Evolutionary conservation across 225 moss, liverwort and hornwort species (phyloP).

Genomic region (Pseudisothecium myosuroides): DNA sequence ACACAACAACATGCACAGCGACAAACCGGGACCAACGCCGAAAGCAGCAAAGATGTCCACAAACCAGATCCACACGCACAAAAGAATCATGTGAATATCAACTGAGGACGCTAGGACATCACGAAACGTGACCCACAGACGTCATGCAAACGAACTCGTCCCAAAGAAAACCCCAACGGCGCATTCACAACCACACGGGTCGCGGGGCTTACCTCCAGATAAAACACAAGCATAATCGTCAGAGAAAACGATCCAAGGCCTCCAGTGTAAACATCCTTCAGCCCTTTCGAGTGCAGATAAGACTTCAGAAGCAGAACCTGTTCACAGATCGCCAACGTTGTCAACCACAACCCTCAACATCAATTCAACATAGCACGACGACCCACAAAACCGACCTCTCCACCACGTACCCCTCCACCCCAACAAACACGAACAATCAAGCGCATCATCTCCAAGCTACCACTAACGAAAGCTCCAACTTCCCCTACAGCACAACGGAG

Average conservation of each 20-base stretch:
- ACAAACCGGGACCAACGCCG: background rate
- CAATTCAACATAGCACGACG: background rate
- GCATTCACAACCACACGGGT: background rate
- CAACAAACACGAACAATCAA: background rate
- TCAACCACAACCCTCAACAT: background rate
- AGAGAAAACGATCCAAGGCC: slow-evolving; percentile 97
- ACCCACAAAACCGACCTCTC: background rate
- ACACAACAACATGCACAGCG: background rate
- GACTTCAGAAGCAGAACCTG: slow-evolving; percentile 94
- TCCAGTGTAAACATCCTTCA: slow-evolving; percentile 95
- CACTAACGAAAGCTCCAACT: slow-evolving; percentile 21
- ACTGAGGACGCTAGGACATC: background rate
- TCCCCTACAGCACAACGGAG: background rate
- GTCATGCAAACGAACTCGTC: background rate
- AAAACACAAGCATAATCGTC: slow-evolving; percentile 97
- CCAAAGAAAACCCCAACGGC: background rate
- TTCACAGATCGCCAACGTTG: background rate
- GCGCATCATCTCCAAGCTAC: background rate
- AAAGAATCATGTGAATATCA: background rate
- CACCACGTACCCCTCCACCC: background rate
- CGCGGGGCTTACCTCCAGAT: slow-evolving; percentile 57
- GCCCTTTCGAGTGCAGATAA: slow-evolving; percentile 68
- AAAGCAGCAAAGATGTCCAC: background rate
- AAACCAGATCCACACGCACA: background rate
- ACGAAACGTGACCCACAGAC: background rate